phyloP scores from a whole-genome alignment of 2,329 filamentous ascomycete genomes.

The Ophiognomonia clavigignenti-juglandacearum region DNA sequence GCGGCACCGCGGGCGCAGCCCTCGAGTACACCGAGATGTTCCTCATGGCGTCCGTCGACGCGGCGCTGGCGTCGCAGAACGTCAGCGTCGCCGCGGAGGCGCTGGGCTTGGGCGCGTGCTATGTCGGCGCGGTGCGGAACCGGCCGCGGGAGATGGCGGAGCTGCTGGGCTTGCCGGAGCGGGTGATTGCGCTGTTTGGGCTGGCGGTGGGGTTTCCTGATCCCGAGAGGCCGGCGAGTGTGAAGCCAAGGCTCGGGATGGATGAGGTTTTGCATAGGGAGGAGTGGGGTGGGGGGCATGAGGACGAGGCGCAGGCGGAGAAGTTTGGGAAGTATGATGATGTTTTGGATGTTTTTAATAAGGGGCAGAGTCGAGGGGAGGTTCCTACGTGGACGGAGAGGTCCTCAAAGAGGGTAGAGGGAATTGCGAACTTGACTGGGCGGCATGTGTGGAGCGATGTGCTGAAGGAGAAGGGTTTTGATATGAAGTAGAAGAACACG shows the following conservation, averaged over 20 bases:
- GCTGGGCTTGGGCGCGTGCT: slow-evolving; percentile 27
- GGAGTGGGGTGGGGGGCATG: background rate
- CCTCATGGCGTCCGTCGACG: slow-evolving; percentile 27
- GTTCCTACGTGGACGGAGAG: slow-evolving; percentile 1
- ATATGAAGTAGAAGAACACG: too few relatives aligned
- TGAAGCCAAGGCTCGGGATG: slow-evolving; percentile 25
- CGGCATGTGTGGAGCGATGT: slow-evolving; percentile 2
- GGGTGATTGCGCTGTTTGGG: slow-evolving; percentile 26
- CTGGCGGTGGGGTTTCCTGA: slow-evolving; percentile 25
- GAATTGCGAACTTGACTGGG: background rate
- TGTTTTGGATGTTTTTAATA: background rate
- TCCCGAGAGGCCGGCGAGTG: slow-evolving; percentile 16
- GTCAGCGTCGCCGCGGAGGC: slow-evolving; percentile 25
- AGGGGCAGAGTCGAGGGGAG: background rate
- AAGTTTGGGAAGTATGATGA: background rate
- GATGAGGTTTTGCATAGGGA: slow-evolving; percentile 5
- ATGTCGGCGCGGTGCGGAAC: slow-evolving; percentile 27
- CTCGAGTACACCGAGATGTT: slow-evolving; percentile 28
- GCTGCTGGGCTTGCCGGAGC: slow-evolving; percentile 24
- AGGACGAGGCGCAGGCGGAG: background rate
- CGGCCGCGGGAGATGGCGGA: slow-evolving; percentile 22
- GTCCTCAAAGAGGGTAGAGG: slow-evolving; percentile 1
- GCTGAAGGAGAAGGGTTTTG: slow-evolving; percentile 1
- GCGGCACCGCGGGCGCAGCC: slow-evolving; percentile 19
- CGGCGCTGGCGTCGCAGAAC: slow-evolving; percentile 27